Percentiles rank a stretch among this genome's conserved stretches.
Evolutionary conservation across 1,284 basidiomycete genomes (phyloP).

Genomic region (Fomitopsis palustris): DNA sequence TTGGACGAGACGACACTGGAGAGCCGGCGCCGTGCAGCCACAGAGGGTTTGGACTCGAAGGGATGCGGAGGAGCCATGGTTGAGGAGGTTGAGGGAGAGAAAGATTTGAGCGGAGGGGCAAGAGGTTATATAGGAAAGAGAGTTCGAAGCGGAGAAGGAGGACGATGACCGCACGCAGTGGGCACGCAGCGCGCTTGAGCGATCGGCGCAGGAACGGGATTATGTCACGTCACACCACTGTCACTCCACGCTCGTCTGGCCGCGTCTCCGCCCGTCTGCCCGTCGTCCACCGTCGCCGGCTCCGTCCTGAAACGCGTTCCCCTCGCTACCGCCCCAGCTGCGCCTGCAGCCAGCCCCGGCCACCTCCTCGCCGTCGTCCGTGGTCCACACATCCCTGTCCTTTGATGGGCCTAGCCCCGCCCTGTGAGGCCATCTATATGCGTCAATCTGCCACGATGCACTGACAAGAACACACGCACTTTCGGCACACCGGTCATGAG

Average conservation of each 20-base stretch:
- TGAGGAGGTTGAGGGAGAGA: slow-evolving; percentile 3
- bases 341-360: background rate
- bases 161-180: background rate
- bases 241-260: slow-evolving; percentile 3
- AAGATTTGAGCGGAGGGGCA: slow-evolving; percentile 10
- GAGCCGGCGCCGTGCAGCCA: slow-evolving; percentile 61
- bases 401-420: background rate
- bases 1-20: slow-evolving; percentile 46
- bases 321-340: background rate
- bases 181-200: background rate
- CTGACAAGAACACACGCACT: background rate
- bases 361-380: background rate
- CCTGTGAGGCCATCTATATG: background rate
- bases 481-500: background rate
- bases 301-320: background rate
- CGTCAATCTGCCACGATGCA: background rate
- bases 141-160: background rate
- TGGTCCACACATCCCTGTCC: background rate
- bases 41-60: slow-evolving; percentile 63
- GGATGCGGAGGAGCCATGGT: slow-evolving; percentile 39
- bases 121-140: slow-evolving; percentile 15
- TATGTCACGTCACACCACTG: slow-evolving; percentile 3
- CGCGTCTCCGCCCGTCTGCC: background rate
- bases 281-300: background rate
- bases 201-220: background rate